Conservation (phyloP, 2,329 filamentous ascomycete species). For the Penicillium sp. region DNA sequence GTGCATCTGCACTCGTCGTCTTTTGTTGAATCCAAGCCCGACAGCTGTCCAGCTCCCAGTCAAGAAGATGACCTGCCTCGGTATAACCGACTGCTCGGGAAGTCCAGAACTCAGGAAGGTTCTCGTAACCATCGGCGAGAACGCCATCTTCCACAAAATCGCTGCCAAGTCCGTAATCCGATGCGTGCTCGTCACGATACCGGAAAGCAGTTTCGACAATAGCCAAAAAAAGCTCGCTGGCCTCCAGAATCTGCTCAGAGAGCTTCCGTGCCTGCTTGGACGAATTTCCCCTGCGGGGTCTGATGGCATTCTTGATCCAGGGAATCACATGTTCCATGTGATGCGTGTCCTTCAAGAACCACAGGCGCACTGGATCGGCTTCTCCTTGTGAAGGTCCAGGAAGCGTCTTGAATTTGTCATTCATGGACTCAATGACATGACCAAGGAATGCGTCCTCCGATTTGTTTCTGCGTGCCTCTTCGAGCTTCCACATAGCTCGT, state of each 20-base stretch:
- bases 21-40: constrained; percentile 41
- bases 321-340: constrained; percentile 73
- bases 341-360: constrained; percentile 77
- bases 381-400: constrained; percentile 67
- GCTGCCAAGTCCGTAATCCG: constrained; percentile 70
- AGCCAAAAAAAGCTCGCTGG: constrained; percentile 70
- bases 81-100: constrained; percentile 53
- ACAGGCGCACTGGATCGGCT: constrained; percentile 77
- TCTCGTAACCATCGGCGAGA: constrained; percentile 64
- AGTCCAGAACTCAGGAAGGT: constrained; percentile 83
- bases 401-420: constrained; percentile 72
- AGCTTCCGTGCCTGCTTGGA: constrained; percentile 54
- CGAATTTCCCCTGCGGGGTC: constrained; percentile 66
- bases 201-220: constrained; percentile 64
- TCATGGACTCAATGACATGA: constrained; percentile 73
- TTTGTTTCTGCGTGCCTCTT: constrained; percentile 66
- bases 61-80: constrained; percentile 42
- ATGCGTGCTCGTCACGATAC: constrained; percentile 71
- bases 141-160: constrained; percentile 69
- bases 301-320: constrained; percentile 76
- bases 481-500: constrained; percentile 74
- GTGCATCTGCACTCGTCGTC: constrained; percentile 29
- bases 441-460: constrained; percentile 68
- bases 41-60: constrained; percentile 44
- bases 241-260: constrained; percentile 61